Base-by-base conservation (phyloP, 495 filamentous ascomycete species). In the Amniculicola lignicola region DNA sequence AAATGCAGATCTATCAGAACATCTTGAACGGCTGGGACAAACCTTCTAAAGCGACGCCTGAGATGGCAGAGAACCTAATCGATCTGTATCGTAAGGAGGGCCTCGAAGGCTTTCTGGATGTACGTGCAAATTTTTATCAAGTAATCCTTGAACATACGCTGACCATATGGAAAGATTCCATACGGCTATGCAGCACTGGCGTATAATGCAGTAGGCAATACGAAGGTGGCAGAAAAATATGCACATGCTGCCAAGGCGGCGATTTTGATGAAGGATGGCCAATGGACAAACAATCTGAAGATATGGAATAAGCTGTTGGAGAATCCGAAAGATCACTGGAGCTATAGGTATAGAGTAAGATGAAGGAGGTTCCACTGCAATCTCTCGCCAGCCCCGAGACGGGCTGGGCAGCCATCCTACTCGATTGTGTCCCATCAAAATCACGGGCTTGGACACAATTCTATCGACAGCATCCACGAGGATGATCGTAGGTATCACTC, bases 221-320 rank as follows among this genome's bases (percentile, higher is more conserved):
- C 45, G 40, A 57, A 61, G 45, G 37, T 57, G 27, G 63, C 62
- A 0, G 37, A 42, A 16, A 64, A 48, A 40, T 66, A 59, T 48
- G 67, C 59, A 23, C 37, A 50, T 22, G 42, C 52, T 21, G 67
- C 67, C 2, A 16, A 53, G 18, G 62, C 65, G 31, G 47, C 35
- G 9, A 57, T 59, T 2, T 21, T 65, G 10, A 62, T 71, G 31
- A 69, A 70, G 44, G 66, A 72, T 11, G 73, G 73, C 12, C 25
- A 39, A 2, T 62, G 54, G 47, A 53, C 48, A n/a, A 29, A 29
- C 18, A 57, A 57, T 40, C 14, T 62, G 49, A 10, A 27, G 27
- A 37, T 57, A 24, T 62, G 59, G 59, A 54, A 46, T 22, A 48
- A 62, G 7, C 22, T 62, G 25, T n/a, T 48, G 14, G 16, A 45